Conservation (phyloP, 768 basidiomycete species). For the Glaciozyma antarctica region DNA sequence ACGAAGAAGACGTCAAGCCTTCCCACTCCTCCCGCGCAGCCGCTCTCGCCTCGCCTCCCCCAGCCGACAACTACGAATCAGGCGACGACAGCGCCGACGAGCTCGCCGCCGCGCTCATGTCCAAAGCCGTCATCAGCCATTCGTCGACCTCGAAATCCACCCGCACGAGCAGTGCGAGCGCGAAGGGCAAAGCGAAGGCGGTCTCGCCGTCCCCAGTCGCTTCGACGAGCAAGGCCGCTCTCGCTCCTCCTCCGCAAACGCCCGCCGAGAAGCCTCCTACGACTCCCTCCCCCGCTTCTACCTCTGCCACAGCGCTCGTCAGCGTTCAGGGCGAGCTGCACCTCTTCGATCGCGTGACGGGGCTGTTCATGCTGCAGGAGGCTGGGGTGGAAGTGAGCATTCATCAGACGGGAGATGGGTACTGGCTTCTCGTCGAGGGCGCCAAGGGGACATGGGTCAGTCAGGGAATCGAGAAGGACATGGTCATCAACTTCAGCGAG, state of each 20-base stretch:
- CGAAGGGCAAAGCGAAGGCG: constrained; percentile 15
- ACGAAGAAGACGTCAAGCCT: constrained; percentile 1
- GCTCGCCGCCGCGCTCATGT: constrained; percentile 30
- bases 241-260: neutral
- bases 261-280: constrained; percentile 14
- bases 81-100: constrained; percentile 21
- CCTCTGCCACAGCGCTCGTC: constrained; percentile 33
- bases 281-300: constrained; percentile 15
- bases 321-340: constrained; percentile 39
- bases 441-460: constrained; percentile 29
- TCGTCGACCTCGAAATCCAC: neutral
- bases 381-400: constrained; percentile 40
- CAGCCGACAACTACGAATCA: neutral
- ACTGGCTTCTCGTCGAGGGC: constrained; percentile 15
- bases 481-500: constrained; percentile 33
- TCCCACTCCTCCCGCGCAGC: neutral
- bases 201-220: constrained; percentile 1
- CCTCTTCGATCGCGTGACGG: constrained; percentile 42
- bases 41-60: neutral
- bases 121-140: constrained; percentile 18
- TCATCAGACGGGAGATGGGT: constrained; percentile 22
- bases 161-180: neutral
- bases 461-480: constrained; percentile 30
- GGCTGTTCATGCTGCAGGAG: constrained; percentile 42
- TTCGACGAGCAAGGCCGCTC: neutral